Percentiles rank a stretch among this genome's conserved stretches.
phyloP scores from a whole-genome alignment of 2,329 filamentous ascomycete genomes.

The Hirsutella rhossiliensis region DNA sequence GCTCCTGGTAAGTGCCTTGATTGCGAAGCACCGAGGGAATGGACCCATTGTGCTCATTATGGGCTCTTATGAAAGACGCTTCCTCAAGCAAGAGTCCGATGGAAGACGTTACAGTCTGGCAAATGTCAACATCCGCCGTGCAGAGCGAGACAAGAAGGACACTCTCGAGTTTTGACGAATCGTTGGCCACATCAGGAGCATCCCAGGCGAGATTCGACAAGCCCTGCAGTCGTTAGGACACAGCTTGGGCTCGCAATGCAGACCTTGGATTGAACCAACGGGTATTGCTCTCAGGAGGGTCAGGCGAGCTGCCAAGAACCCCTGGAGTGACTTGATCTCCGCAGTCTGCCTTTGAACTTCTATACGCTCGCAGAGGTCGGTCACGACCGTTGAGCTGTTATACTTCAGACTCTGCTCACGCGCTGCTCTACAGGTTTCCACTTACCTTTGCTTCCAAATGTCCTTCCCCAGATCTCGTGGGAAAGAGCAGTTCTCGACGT shows the following conservation, averaged over 20 bases:
- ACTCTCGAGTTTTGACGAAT: conserved; percentile 47
- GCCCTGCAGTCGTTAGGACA: conserved; percentile 27
- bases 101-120: conserved; percentile 50
- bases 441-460: conserved; percentile 43
- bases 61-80: conserved; percentile 36
- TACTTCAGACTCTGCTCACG: background rate
- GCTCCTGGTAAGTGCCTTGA: conserved; percentile 46
- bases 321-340: conserved; percentile 35
- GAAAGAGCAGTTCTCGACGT: conserved; percentile 12
- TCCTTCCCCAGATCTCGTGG: conserved; percentile 19
- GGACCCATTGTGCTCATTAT: conserved; percentile 35
- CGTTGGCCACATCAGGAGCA: conserved; percentile 38
- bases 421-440: background rate
- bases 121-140: conserved; percentile 52
- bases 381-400: conserved; percentile 23
- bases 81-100: conserved; percentile 52
- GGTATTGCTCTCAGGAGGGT: conserved; percentile 37
- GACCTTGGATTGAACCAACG: conserved; percentile 20
- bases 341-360: conserved; percentile 28
- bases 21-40: conserved; percentile 46
- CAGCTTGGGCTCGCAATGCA: background rate
- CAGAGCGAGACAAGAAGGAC: conserved; percentile 51
- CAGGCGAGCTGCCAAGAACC: conserved; percentile 44
- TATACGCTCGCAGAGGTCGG: conserved; percentile 36
- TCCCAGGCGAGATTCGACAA: conserved; percentile 41